A percentile compares a stretch with the other conserved stretches of the same genome.
Conservation (phyloP, 306 rosid genomes). For the Oemleria cerasiformis region DNA sequence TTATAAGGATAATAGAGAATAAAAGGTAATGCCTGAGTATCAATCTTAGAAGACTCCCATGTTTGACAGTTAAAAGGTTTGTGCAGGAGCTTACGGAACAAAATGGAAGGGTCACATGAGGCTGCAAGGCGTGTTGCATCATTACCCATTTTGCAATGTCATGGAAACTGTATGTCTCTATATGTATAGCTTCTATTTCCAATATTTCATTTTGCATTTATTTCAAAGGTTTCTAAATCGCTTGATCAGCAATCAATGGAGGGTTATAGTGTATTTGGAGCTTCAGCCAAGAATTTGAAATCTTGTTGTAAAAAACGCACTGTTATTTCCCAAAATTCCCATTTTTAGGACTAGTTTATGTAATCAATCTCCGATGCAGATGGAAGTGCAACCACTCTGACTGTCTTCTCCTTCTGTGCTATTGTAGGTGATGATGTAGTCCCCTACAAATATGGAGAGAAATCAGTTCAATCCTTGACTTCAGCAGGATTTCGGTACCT, state of each 20-base stretch:
- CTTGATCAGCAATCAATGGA: not conserved
- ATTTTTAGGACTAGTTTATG: too few species aligned
- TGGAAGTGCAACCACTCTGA: too few species aligned
- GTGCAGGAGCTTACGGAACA: constrained; percentile 78
- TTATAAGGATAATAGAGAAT: too few species aligned
- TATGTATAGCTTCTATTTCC: not conserved
- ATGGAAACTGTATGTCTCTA: constrained; percentile 68
- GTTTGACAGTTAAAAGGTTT: constrained; percentile 10
- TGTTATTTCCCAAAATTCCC: too few species aligned
- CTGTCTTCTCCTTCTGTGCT: too few species aligned
- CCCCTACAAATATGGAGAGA: constrained; percentile 67
- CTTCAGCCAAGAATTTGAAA: too few species aligned
- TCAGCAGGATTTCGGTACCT: constrained; percentile 78
- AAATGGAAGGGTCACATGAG: constrained; percentile 78
- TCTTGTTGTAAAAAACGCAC: too few species aligned
- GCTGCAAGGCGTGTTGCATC: constrained; percentile 86
- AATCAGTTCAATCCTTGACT: constrained; percentile 64
- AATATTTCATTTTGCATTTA: not conserved
- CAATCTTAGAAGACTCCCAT: not conserved
- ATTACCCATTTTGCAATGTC: constrained; percentile 71
- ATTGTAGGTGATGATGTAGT: constrained; percentile 50
- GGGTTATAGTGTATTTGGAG: too few species aligned
- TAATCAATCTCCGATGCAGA: too few species aligned
- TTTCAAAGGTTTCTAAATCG: not conserved
- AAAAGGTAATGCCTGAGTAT: not conserved